These are phyloP conservation scores for Clohesyomyces aquaticus DNA, from an alignment of 495 filamentous ascomycete species.

Conservation along the genomic window DNA sequence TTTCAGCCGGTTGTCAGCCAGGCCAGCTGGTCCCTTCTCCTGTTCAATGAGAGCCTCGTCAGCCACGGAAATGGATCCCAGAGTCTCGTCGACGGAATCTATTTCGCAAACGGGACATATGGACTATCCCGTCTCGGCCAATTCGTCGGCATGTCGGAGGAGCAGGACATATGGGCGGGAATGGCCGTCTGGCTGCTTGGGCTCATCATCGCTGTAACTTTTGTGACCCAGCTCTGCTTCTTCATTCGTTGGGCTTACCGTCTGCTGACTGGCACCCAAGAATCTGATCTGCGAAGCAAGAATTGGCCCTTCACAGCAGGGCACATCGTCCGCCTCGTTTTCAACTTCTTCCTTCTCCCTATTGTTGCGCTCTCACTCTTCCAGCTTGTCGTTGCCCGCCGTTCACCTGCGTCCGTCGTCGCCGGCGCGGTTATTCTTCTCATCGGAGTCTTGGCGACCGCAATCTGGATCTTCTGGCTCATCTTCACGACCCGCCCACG, in stretches of 20 bases:
- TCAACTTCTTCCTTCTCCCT: slow-evolving; percentile 89
- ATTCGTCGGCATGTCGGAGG: slow-evolving; percentile 75
- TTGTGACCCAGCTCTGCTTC: slow-evolving; percentile 80
- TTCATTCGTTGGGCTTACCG: slow-evolving; percentile 73
- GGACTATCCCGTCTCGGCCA: slow-evolving; percentile 80
- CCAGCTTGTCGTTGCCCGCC: slow-evolving; percentile 76
- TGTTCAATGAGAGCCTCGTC: slow-evolving; percentile 93
- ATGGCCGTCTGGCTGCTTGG: slow-evolving; percentile 84
- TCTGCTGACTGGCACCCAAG: slow-evolving; percentile 66
- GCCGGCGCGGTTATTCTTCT: slow-evolving; percentile 75
- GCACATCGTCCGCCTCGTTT: slow-evolving; percentile 83
- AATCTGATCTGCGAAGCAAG: slow-evolving; percentile 85
- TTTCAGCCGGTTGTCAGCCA: slow-evolving; percentile 90
- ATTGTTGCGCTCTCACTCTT: slow-evolving; percentile 85
- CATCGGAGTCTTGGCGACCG: slow-evolving; percentile 68
- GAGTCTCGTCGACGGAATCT: slow-evolving; percentile 81
- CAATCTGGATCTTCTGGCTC: slow-evolving; percentile 75
- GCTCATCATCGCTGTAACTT: slow-evolving; percentile 67
- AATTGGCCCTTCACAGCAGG: slow-evolving; percentile 92
- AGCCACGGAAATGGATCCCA: slow-evolving; percentile 63
- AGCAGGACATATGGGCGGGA: slow-evolving; percentile 87
- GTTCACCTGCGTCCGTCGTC: slow-evolving; percentile 69
- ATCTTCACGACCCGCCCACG: slow-evolving; percentile 81
- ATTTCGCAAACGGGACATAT: slow-evolving; percentile 70
- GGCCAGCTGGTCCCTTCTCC: slow-evolving; percentile 81